Evolutionary conservation across 345 rosid species (phyloP).

Genomic region (Populus deltoides): DNA sequence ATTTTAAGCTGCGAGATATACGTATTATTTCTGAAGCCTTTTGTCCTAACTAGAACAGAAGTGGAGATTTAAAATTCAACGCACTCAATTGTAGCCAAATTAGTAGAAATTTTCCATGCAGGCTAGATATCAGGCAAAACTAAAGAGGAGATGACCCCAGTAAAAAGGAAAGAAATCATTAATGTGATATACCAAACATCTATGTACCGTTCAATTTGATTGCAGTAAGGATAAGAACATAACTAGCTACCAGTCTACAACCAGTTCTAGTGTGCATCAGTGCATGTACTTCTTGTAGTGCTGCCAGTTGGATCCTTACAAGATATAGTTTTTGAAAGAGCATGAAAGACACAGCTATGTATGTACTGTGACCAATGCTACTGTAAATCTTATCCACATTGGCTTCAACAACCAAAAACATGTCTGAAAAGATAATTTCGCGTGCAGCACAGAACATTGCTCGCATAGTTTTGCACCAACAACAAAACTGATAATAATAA

Average conservation of each 20-base stretch:
- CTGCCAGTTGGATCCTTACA: constrained; percentile 8
- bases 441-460: not conserved
- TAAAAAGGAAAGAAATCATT: not conserved
- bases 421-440: not conserved
- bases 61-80: not conserved
- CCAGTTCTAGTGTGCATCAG: constrained; percentile 7
- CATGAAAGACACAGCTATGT: not conserved
- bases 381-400: not conserved
- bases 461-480: not conserved
- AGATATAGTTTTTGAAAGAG: not conserved
- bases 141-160: not conserved
- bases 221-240: not conserved
- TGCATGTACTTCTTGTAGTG: not conserved
- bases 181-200: not conserved
- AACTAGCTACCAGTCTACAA: constrained; percentile 38
- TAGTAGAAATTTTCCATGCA: not conserved
- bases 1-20: not conserved
- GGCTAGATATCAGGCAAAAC: constrained; percentile 15
- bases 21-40: not conserved
- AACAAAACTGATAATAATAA: not conserved
- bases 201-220: not conserved
- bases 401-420: not conserved
- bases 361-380: not conserved
- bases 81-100: not conserved
- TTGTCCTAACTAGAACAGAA: not conserved